Base-by-base conservation (phyloP, 1,284 basidiomycete genomes). In the Rugosomyces carneus region DNA sequence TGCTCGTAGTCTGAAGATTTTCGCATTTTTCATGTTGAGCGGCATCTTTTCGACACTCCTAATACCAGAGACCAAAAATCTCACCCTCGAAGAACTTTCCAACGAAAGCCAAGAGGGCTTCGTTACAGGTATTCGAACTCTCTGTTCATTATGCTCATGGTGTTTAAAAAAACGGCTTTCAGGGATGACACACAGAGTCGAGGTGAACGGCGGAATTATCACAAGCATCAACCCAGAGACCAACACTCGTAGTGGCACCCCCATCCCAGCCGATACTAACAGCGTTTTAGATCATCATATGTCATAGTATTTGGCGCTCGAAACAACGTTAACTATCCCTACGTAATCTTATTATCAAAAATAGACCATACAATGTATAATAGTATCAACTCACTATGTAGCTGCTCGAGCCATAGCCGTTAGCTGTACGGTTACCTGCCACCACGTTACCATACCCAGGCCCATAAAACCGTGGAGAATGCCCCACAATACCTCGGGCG, bases 11-110 rank as follows among this genome's bases (percentile, higher is more conserved):
- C 62, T 86, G 19, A 73, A 87, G 63, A 78, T 87, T 52, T 84
- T 86, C 51, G 82, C 83, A 2, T 64, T 85, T 48, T 89, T 89
- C 76, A 89, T 89, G 83, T 68, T 89, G 51, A 86, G 83, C 0
- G 88, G 88, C 53, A 73, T 89, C 55, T 73, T 81, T 67, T 84
- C 88, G 5, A 89, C 86, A 1, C 67, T 89, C 40, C 72, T 91
- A 32, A 63, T 89, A 15, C 81, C 84, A 32, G 89, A 91, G 70
- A 90, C 89, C 29, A 90, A 80, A 66, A 70, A 70, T 37, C 70
- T 66, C 59, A 68, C 77, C 11, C 73, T 90, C 40, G 87, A 91
- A 65, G 82, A 84, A 9, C 67, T 83, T 8, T 86, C 83, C 2
- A 78, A 80, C 55, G 85, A 89, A 63, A 66, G 72, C 37, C 83